Evolutionary conservation across 2,329 filamentous ascomycete species (phyloP).

Genomic region (Seiridium unicorne): DNA sequence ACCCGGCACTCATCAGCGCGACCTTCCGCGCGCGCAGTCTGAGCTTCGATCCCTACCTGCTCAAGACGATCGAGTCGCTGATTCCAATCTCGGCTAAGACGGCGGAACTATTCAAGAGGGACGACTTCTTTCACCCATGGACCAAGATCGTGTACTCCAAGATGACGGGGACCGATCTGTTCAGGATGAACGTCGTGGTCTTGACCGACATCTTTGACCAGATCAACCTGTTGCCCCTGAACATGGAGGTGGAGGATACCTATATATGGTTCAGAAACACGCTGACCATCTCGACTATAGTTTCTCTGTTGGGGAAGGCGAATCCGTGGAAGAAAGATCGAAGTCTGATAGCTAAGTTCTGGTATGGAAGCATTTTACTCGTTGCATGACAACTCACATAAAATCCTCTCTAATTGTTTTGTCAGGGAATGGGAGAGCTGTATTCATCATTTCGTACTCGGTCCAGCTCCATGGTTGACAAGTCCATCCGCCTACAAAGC

Average conservation of each 20-base stretch:
- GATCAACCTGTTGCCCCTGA: not conserved
- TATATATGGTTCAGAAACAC: not conserved
- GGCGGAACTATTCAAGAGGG: not conserved
- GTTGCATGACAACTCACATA: not conserved
- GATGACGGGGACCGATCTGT: not conserved
- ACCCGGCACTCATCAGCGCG: conserved; percentile 34
- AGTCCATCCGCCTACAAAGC: not conserved
- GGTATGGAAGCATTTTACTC: not conserved
- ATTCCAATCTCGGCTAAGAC: not conserved
- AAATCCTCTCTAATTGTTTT: not conserved
- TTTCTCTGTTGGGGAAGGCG: not conserved
- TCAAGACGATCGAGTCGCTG: conserved; percentile 8
- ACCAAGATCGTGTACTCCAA: not conserved
- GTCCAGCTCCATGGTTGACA: not conserved
- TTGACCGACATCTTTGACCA: not conserved
- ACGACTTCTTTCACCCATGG: not conserved
- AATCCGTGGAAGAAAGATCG: not conserved
- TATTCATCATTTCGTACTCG: not conserved
- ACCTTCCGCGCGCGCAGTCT: conserved; percentile 38
- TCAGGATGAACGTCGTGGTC: not conserved
- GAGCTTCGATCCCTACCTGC: conserved; percentile 31
- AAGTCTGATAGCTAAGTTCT: not conserved
- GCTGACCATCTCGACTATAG: not conserved
- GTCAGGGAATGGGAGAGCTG: not conserved
- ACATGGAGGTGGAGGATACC: conserved; percentile 4